A percentile compares a stretch with the other conserved stretches of the same genome.
phyloP scores from a whole-genome alignment of 192 early-diverging fungal genomes.

The Linnemannia zychae region DNA sequence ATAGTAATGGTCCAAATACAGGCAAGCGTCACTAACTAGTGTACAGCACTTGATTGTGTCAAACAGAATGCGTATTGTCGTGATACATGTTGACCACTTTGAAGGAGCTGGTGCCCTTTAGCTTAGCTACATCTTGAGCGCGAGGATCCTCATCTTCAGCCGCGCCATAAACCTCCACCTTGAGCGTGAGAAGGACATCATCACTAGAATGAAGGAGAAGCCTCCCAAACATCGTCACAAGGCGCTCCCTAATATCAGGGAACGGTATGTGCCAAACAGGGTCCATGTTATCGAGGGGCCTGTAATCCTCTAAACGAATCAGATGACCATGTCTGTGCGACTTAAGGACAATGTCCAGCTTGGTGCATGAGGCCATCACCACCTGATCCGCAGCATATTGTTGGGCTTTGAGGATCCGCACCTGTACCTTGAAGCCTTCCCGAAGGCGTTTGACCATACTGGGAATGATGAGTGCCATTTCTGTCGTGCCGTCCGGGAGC shows the following conservation, averaged over 20 bases:
- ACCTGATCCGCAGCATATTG: not conserved
- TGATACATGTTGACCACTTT: conserved; percentile 23
- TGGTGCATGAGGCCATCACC: not conserved
- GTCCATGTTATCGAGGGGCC: conserved; percentile 13
- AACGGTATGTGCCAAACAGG: conserved; percentile 18
- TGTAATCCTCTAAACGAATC: conserved; percentile 16
- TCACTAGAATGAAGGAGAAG: conserved; percentile 16
- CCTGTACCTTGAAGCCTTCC: not conserved
- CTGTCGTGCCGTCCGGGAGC: conserved; percentile 5
- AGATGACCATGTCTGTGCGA: conserved; percentile 17
- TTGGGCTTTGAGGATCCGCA: not conserved
- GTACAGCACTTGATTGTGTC: conserved; percentile 19
- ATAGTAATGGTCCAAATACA: conserved; percentile 22
- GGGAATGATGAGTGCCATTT: conserved; percentile 8
- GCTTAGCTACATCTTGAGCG: conserved; percentile 22
- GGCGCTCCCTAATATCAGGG: conserved; percentile 10
- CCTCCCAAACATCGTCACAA: conserved; percentile 16
- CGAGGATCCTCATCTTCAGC: conserved; percentile 19
- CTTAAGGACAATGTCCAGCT: conserved; percentile 17
- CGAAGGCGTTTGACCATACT: conserved; percentile 1
- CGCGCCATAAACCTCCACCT: conserved; percentile 28
- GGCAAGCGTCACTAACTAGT: conserved; percentile 19
- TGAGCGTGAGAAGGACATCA: conserved; percentile 14
- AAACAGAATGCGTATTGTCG: conserved; percentile 29
- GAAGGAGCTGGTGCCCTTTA: conserved; percentile 23